Evolutionary conservation across 23 red algal genomes (phyloP), one percentile per base, ranked within the genome.

Genomic region (Cyanidiococcus yangmingshanensis): DNA sequence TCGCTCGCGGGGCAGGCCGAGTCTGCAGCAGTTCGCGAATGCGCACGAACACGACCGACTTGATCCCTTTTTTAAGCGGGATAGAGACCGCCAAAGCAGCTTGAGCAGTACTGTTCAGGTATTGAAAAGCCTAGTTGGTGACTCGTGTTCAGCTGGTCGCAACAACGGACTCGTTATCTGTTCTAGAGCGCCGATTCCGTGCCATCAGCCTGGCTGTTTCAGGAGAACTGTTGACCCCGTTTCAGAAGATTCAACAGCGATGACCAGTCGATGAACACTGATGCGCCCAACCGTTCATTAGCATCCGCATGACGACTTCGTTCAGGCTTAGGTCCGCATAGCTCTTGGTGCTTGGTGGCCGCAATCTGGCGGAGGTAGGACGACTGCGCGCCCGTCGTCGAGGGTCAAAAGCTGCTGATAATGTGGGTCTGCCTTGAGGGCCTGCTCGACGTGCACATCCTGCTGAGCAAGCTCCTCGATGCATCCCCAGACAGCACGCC

Each of bases 221-320:
- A 57, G n/a, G 15, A 16, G 16, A 25, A 12, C 16, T 71, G 27
- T 17, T 71, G 63, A 25, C n/a, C 32, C 7, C 63, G 63, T 29
- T 30, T 71, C 12, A 71, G 63, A 12, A 35, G 16, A 29, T 25
- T 35, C 63, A 71, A 30, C 7, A 71, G 63, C 63, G 63, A 71
- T 29, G 63, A 71, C 63, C 63, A 71, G 27, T 71, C 63, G 63
- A 71, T 71, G 63, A 71, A 71, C 3, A 71, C 32, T 3, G 63
- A 71, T 25, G 63, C 7, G 7, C n/a, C 21, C 15, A 25, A 25
- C 7, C 63, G 63, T 29, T 71, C 63, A 35, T 29, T 35, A 35
- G 16, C 63, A 7, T 71, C 63, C 16, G 7, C 63, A 25, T 12
- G 27, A 7, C 63, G 63, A 25, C 7, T 25, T 12, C 63, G 63